Evolutionary conservation across 2,329 filamentous ascomycete species (phyloP).

Genomic region (Sordariomycetes sp.): DNA sequence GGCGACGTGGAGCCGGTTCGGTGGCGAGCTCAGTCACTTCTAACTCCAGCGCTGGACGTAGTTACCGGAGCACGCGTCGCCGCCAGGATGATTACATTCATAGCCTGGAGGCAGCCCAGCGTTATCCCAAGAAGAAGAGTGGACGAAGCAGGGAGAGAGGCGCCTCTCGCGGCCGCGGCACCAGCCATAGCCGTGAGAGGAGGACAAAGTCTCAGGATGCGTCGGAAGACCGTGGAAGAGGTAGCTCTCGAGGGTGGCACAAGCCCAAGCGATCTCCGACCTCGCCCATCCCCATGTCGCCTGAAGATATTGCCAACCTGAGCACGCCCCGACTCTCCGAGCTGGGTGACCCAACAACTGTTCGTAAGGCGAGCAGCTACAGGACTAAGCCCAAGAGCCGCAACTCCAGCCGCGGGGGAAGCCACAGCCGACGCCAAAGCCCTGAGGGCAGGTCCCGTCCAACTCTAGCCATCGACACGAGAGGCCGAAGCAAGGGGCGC

Average conservation of each 20-base stretch:
- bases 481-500: conserved; percentile 55
- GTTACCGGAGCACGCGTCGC: conserved; percentile 30
- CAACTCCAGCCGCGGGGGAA: conserved; percentile 34
- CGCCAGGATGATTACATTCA: conserved; percentile 79
- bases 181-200: conserved; percentile 39
- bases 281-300: conserved; percentile 90
- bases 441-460: conserved; percentile 31
- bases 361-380: conserved; percentile 29
- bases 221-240: conserved; percentile 64
- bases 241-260: conserved; percentile 53
- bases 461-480: conserved; percentile 38
- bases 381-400: conserved; percentile 27
- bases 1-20: conserved; percentile 41
- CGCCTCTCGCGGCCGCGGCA: conserved; percentile 33
- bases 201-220: conserved; percentile 47
- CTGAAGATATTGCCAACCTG: conserved; percentile 66
- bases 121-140: conserved; percentile 45
- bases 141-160: conserved; percentile 40
- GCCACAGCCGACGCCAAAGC: conserved; percentile 36
- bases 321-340: conserved; percentile 33
- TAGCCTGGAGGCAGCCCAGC: conserved; percentile 70
- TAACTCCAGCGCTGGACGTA: conserved; percentile 39
- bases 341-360: conserved; percentile 30
- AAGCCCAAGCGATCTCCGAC: conserved; percentile 82
- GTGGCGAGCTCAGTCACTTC: conserved; percentile 50